Conservation (phyloP, 345 rosid genomes). For the Orychophragmus violaceus region DNA sequence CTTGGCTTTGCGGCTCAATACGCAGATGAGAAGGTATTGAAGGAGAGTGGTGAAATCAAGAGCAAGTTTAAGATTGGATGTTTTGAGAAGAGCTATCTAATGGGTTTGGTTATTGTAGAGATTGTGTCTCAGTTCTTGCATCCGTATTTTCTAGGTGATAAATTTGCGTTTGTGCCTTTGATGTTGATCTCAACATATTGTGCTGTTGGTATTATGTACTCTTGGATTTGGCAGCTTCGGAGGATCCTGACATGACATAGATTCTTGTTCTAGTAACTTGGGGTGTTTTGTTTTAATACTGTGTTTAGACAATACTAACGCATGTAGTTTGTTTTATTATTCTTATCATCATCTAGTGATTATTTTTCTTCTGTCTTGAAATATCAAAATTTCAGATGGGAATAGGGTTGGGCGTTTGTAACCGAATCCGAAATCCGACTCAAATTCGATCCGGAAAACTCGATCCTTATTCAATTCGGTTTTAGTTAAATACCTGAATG, state of each 20-base stretch:
- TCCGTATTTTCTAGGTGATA: conserved; percentile 58
- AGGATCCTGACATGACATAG: conserved; percentile 26
- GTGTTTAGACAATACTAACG: background rate
- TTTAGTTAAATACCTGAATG: no score
- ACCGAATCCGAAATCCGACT: no score
- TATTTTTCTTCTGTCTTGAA: no score
- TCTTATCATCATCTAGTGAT: no score
- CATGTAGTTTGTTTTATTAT: background rate
- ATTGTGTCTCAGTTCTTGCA: conserved; percentile 65
- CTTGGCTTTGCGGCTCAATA: conserved; percentile 43
- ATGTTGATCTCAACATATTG: conserved; percentile 72
- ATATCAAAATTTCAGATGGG: no score
- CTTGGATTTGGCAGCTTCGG: conserved; percentile 87
- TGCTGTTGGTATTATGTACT: conserved; percentile 60
- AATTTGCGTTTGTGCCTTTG: conserved; percentile 69
- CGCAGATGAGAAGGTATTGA: conserved; percentile 14
- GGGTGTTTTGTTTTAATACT: background rate
- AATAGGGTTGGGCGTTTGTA: background rate
- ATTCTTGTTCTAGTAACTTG: background rate
- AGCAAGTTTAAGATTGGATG: conserved; percentile 43
- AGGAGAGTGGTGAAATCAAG: conserved; percentile 20
- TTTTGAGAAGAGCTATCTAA: conserved; percentile 44
- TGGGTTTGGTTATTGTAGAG: conserved; percentile 64
- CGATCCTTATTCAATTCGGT: no score
- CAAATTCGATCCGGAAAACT: no score